These are phyloP conservation scores for Viola pubescens DNA, from an alignment of 441 rosid species.

Conservation along the genomic window DNA sequence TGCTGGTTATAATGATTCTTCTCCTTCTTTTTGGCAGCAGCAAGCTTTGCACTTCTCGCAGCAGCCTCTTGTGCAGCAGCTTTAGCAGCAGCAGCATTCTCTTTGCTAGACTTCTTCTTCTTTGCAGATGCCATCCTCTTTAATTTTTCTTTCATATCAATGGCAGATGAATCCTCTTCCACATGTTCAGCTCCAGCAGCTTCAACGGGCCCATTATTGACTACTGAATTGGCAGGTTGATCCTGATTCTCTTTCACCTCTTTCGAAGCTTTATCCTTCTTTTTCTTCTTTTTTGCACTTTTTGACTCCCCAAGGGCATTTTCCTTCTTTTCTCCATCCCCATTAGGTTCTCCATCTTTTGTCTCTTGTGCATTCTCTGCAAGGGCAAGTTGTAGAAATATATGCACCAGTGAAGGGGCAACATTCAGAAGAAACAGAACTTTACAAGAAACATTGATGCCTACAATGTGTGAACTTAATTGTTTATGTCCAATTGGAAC, in stretches of 20 bases:
- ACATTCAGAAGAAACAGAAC: too few species aligned
- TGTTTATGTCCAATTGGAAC: too few species aligned
- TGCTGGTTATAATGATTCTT: constrained; percentile 63
- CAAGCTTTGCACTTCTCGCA: constrained; percentile 50
- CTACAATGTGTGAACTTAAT: too few species aligned
- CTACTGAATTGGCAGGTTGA: constrained; percentile 19
- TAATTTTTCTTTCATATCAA: constrained; percentile 41
- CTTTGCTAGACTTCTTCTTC: constrained; percentile 52
- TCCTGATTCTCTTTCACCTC: constrained; percentile 34
- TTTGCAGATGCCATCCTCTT: constrained; percentile 44
- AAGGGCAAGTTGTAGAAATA: background rate
- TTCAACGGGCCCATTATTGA: constrained; percentile 14
- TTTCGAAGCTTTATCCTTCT: constrained; percentile 41
- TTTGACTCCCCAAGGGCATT: constrained; percentile 39
- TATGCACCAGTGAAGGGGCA: too few species aligned
- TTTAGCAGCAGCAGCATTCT: constrained; percentile 47
- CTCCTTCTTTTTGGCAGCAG: constrained; percentile 58
- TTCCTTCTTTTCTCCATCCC: constrained; percentile 36
- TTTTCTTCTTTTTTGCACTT: constrained; percentile 47
- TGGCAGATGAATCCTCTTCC: constrained; percentile 28
- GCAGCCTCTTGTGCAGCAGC: constrained; percentile 58
- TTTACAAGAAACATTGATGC: too few species aligned
- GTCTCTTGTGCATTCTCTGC: constrained; percentile 23
- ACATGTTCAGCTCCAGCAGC: constrained; percentile 24
- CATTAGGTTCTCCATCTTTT: constrained; percentile 23